Evolutionary conservation across 1,139 yeast genomes (phyloP).

Genomic region (Candida pseudocylindracea): DNA sequence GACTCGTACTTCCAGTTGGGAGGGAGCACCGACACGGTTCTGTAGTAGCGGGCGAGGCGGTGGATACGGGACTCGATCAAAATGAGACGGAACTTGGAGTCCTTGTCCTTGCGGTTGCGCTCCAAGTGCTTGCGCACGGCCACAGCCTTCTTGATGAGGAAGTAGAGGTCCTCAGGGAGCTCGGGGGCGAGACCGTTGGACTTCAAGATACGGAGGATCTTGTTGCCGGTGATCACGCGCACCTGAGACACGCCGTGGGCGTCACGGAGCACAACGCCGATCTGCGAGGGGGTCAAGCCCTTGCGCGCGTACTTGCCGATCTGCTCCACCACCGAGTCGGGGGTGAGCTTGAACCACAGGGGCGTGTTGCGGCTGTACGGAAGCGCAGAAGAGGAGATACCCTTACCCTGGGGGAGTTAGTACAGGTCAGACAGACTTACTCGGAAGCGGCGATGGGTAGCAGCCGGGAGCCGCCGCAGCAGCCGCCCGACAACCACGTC

Average conservation of each 20-base stretch:
- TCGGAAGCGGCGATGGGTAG: background rate
- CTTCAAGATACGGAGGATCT: constrained; percentile 96
- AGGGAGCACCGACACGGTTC: constrained; percentile 96
- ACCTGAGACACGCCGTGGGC: constrained; percentile 99
- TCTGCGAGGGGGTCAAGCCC: constrained; percentile 99
- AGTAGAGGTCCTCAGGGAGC: constrained; percentile 99
- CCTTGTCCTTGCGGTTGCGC: constrained; percentile 99
- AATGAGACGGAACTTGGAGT: constrained; percentile 99
- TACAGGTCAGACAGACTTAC: constrained; percentile 3
- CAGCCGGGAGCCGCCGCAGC: too few species aligned
- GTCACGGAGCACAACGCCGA: constrained; percentile 98
- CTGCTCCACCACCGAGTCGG: constrained; percentile 95
- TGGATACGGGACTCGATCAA: constrained; percentile 99
- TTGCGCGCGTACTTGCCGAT: constrained; percentile 98
- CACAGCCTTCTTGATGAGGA: constrained; percentile 98
- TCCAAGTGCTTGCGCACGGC: constrained; percentile 99
- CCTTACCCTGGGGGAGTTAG: constrained; percentile 65
- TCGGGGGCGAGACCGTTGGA: constrained; percentile 99
- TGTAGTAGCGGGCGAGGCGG: constrained; percentile 99
- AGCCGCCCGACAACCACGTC: background rate
- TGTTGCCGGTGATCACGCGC: constrained; percentile 97
- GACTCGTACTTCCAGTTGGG: constrained; percentile 99
- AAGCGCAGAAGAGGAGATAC: constrained; percentile 97
- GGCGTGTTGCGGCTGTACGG: constrained; percentile 99
- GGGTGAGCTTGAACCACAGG: constrained; percentile 96